Conservation (phyloP, 805 yeast genomes). For the Yarrowia sp. region DNA sequence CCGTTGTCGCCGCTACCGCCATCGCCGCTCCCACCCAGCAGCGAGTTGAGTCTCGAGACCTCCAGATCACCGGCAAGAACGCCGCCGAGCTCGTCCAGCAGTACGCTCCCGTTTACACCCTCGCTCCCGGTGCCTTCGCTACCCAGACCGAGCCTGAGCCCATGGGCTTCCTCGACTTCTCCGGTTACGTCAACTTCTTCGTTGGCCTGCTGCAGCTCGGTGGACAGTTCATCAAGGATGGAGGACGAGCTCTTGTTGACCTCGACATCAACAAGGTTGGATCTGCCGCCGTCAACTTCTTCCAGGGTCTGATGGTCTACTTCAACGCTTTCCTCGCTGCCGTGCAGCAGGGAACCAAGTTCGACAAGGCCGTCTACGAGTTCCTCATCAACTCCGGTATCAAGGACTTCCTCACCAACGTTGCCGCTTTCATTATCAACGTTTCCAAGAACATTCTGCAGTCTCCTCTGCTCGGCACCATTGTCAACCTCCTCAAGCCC, state of each 20-base stretch:
- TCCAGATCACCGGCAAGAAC: constrained; percentile 4
- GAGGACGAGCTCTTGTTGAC: constrained; percentile 18
- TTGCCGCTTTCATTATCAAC: constrained; percentile 16
- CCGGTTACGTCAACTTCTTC: constrained; percentile 19
- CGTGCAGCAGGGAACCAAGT: constrained; percentile 23
- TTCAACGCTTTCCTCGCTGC: constrained; percentile 18
- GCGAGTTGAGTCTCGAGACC: background rate
- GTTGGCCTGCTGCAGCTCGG: constrained; percentile 22
- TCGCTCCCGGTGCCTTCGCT: constrained; percentile 19
- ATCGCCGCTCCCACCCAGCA: constrained; percentile 9
- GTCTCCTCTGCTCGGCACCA: constrained; percentile 22
- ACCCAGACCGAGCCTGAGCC: constrained; percentile 1
- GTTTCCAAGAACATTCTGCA: constrained; percentile 9
- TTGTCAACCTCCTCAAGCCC: constrained; percentile 18
- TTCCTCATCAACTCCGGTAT: constrained; percentile 21
- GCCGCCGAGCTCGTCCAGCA: constrained; percentile 18
- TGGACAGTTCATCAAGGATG: constrained; percentile 24
- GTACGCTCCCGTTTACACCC: constrained; percentile 24
- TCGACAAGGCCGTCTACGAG: constrained; percentile 24
- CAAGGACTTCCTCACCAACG: constrained; percentile 22
- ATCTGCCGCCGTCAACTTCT: constrained; percentile 16
- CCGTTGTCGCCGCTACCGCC: constrained; percentile 5
- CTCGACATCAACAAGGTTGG: constrained; percentile 20
- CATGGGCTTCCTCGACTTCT: constrained; percentile 24
- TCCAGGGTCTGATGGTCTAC: constrained; percentile 24